phyloP scores from a whole-genome alignment of 2,329 filamentous ascomycete species.

The Hypoxylon sp. region DNA sequence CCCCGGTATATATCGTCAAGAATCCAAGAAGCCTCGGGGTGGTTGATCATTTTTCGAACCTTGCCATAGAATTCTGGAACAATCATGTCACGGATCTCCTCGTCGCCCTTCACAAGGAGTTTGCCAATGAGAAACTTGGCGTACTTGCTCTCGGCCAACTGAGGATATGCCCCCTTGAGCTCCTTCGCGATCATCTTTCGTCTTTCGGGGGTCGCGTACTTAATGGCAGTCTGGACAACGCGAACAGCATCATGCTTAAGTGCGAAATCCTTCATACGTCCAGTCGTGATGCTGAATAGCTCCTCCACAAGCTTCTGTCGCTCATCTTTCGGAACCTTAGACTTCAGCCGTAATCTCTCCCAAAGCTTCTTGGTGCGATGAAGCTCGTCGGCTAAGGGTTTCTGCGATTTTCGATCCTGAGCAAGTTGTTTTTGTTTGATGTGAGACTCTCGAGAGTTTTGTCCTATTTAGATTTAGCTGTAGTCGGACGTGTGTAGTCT shows the following conservation, averaged over 20 bases:
- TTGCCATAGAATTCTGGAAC: conserved; percentile 96
- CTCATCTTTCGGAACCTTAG: conserved; percentile 90
- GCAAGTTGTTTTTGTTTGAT: conserved; percentile 90
- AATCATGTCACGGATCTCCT: conserved; percentile 87
- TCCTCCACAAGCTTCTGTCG: conserved; percentile 87
- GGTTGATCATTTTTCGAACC: conserved; percentile 92
- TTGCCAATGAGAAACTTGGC: conserved; percentile 98
- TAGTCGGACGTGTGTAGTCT: conserved; percentile 2
- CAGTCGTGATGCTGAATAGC: conserved; percentile 90
- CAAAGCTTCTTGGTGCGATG: conserved; percentile 94
- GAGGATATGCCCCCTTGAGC: conserved; percentile 83
- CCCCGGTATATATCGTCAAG: conserved; percentile 95
- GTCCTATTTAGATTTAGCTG: conserved; percentile 55
- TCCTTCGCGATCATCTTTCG: conserved; percentile 88
- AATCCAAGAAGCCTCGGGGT: conserved; percentile 97
- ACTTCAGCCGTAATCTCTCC: conserved; percentile 93
- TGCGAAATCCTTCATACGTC: conserved; percentile 92
- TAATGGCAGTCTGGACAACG: conserved; percentile 95
- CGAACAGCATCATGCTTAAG: conserved; percentile 99
- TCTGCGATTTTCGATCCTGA: conserved; percentile 89
- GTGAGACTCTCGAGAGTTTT: conserved; percentile 86
- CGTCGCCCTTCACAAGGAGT: conserved; percentile 90
- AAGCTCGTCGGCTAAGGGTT: conserved; percentile 91
- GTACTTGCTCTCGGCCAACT: conserved; percentile 93
- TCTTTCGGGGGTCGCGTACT: conserved; percentile 89